Percentiles rank a stretch among this genome's conserved stretches.
Evolutionary conservation across 2,329 filamentous ascomycete species (phyloP).

Genomic region (Pleomassaria siparia): DNA sequence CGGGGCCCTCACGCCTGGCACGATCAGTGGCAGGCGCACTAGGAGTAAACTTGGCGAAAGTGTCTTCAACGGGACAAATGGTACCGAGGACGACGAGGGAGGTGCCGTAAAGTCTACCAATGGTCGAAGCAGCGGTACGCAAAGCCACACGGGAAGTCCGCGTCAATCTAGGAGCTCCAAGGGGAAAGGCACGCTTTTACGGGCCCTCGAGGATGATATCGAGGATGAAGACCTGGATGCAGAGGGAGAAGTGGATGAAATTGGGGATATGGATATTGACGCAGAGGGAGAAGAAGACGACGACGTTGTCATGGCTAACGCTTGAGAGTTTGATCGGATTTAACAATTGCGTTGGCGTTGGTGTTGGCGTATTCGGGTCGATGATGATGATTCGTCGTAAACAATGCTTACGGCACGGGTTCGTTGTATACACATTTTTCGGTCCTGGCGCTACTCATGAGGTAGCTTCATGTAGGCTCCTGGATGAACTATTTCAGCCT

Average conservation of each 20-base stretch:
- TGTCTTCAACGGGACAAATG: slow-evolving; percentile 34
- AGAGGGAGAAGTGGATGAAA: slow-evolving; percentile 19
- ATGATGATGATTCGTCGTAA: background rate
- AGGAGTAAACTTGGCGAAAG: slow-evolving; percentile 48
- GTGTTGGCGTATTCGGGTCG: background rate
- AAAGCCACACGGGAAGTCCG: slow-evolving; percentile 33
- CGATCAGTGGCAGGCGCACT: slow-evolving; percentile 39
- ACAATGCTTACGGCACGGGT: too few species aligned
- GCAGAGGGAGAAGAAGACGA: slow-evolving; percentile 26
- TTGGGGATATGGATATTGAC: slow-evolving; percentile 15
- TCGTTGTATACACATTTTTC: too few species aligned
- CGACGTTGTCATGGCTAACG: slow-evolving; percentile 30
- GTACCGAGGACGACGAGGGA: slow-evolving; percentile 32
- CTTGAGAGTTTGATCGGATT: slow-evolving; percentile 10
- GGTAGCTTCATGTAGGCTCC: background rate
- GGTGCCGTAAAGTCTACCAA: slow-evolving; percentile 33
- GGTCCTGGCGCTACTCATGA: too few species aligned
- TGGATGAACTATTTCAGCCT: background rate
- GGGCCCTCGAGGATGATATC: slow-evolving; percentile 26
- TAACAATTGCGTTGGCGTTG: too few species aligned
- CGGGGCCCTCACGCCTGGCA: slow-evolving; percentile 34
- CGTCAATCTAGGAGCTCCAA: slow-evolving; percentile 22
- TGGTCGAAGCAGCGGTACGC: slow-evolving; percentile 28
- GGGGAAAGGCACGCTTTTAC: slow-evolving; percentile 28
- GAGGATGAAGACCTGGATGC: slow-evolving; percentile 31